These are phyloP conservation scores for Moricandia arvensis DNA, from an alignment of 345 rosid genomes.

Conservation along the genomic window DNA sequence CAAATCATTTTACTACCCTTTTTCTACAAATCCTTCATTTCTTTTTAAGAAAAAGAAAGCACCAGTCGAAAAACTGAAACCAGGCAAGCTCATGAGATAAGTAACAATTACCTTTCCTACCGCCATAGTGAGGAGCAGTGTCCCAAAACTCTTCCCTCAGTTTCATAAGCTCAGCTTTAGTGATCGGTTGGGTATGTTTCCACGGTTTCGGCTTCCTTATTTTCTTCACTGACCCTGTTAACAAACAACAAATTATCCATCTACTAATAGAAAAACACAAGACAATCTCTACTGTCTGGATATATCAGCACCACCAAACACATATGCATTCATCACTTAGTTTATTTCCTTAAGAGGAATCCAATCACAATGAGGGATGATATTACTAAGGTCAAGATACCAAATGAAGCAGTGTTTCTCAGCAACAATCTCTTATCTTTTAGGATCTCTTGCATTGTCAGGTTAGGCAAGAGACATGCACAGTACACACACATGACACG, in stretches of 20 bases:
- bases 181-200: slow-evolving; percentile 81
- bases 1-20: not conserved
- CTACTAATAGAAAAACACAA: not conserved
- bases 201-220: slow-evolving; percentile 89
- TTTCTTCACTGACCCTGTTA: slow-evolving; percentile 56
- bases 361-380: not conserved
- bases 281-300: not conserved
- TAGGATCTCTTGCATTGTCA: not conserved
- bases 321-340: not conserved
- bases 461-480: not conserved
- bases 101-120: slow-evolving; percentile 60
- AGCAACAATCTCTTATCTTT: not conserved
- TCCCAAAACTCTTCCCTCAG: slow-evolving; percentile 96
- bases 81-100: not conserved
- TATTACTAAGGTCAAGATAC: not conserved
- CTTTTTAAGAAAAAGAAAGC: not conserved
- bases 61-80: not conserved
- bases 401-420: not conserved
- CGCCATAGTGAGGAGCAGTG: slow-evolving; percentile 96
- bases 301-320: not conserved
- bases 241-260: slow-evolving; percentile 4
- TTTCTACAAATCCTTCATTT: slow-evolving; percentile 13
- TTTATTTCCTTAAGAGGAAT: slow-evolving; percentile 8
- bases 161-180: slow-evolving; percentile 68
- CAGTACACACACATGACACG: not conserved